A percentile compares a stretch with the other conserved stretches of the same genome.
Evolutionary conservation across 495 filamentous ascomycete species (phyloP).

Genomic region (Choiromyces venosus): DNA sequence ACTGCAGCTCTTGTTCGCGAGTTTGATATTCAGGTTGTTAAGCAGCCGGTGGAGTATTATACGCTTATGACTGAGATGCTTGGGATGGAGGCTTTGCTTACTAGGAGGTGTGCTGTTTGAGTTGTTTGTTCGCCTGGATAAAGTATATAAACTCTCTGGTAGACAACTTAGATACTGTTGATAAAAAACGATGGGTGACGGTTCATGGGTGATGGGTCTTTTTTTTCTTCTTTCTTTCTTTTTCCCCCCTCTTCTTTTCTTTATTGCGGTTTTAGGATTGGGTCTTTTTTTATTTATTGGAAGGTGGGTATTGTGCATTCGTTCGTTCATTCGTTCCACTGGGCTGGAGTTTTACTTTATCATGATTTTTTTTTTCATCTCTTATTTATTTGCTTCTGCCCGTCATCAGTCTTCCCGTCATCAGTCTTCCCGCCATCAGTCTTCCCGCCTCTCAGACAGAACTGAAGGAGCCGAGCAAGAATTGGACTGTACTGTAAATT

Average conservation of each 20-base stretch:
- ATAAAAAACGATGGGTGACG: background rate
- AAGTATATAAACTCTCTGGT: background rate
- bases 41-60: constrained; percentile 18
- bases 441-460: too few relatives aligned
- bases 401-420: too few relatives aligned
- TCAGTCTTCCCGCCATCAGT: too few relatives aligned
- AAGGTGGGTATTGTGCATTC: background rate
- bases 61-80: constrained; percentile 15
- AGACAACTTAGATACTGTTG: background rate
- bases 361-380: too few relatives aligned
- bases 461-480: too few relatives aligned
- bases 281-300: background rate
- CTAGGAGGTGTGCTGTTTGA: background rate
- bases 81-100: constrained; percentile 20
- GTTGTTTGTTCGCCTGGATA: background rate
- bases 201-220: background rate
- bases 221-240: background rate
- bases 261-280: background rate
- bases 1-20: constrained; percentile 21
- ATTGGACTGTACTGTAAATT: too few relatives aligned
- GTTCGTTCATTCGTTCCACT: too few relatives aligned
- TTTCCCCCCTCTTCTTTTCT: too few relatives aligned
- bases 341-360: too few relatives aligned
- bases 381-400: too few relatives aligned
- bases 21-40: constrained; percentile 35